These are phyloP conservation scores for Penicillium sp. DNA, from an alignment of 2,329 filamentous ascomycete genomes.

Conservation along the genomic window DNA sequence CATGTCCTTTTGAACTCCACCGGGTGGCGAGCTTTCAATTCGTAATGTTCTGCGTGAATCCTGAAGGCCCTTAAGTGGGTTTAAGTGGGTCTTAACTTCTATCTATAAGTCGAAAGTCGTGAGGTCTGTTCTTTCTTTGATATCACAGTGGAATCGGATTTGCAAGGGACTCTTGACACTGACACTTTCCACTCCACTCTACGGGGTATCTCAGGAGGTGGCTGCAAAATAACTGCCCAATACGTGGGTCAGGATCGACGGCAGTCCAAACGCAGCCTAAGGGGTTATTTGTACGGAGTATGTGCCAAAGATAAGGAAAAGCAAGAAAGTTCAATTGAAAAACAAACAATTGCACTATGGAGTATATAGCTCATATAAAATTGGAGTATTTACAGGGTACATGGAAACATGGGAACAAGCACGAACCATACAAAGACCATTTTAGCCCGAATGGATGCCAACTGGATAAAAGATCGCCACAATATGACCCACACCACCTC, in stretches of 20 bases:
- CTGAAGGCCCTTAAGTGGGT: too few species aligned
- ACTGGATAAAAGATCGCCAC: conserved; percentile 10
- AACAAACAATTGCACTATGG: background rate
- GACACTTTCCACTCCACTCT: background rate
- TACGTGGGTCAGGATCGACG: conserved; percentile 1
- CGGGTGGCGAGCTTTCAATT: conserved; percentile 11
- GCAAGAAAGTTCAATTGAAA: background rate
- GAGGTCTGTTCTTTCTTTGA: background rate
- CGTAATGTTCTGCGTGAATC: conserved; percentile 9
- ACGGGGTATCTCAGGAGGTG: background rate
- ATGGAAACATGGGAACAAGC: background rate
- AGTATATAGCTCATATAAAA: background rate
- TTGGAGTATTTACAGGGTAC: background rate
- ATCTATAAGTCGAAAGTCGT: conserved; percentile 13
- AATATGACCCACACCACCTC: conserved; percentile 6
- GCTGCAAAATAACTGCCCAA: background rate
- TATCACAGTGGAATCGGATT: background rate
- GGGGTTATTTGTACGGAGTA: background rate
- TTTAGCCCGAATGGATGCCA: background rate
- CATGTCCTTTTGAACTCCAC: conserved; percentile 1
- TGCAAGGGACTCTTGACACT: background rate
- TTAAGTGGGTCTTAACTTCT: conserved; percentile 9
- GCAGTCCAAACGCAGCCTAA: background rate
- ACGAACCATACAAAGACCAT: background rate
- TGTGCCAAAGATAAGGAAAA: background rate